These are phyloP conservation scores for Penicillium sp. DNA, from an alignment of 2,329 filamentous ascomycete species.

Conservation along the genomic window DNA sequence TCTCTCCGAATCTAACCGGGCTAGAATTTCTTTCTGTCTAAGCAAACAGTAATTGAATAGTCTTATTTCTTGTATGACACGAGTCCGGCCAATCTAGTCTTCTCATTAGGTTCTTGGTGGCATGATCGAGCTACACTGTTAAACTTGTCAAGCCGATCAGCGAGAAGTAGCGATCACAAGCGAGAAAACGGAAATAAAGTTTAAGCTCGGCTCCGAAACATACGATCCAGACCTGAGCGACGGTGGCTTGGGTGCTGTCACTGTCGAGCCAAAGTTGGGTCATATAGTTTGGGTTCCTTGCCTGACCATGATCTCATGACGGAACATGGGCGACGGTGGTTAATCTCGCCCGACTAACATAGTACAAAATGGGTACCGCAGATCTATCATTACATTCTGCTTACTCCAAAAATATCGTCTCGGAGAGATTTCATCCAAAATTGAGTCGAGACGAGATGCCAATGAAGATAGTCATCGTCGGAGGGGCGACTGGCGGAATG, in stretches of 20 bases:
- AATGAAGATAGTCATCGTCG: not conserved
- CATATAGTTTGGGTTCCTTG: not conserved
- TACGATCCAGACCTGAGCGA: not conserved
- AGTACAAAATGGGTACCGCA: not conserved
- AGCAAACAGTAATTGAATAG: not conserved
- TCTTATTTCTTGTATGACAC: not conserved
- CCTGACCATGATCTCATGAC: not conserved
- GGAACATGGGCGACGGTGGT: not conserved
- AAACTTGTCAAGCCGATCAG: not conserved
- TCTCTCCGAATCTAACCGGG: not conserved
- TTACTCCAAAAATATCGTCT: not conserved
- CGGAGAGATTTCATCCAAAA: not conserved
- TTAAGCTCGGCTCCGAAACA: not conserved
- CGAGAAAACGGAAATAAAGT: not conserved
- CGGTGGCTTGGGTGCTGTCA: not conserved
- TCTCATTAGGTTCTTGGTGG: not conserved
- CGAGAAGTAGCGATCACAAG: not conserved
- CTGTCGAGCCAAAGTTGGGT: not conserved
- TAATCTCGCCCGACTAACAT: not conserved
- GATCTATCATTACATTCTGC: not conserved
- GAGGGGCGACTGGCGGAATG: not conserved
- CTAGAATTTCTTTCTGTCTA: not conserved
- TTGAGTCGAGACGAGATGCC: not conserved
- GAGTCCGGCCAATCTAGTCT: too few relatives aligned
- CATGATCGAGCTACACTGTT: not conserved